Percentiles rank a stretch among this genome's conserved stretches.
phyloP scores from a whole-genome alignment of 345 rosid species.

The Angophora floribunda region DNA sequence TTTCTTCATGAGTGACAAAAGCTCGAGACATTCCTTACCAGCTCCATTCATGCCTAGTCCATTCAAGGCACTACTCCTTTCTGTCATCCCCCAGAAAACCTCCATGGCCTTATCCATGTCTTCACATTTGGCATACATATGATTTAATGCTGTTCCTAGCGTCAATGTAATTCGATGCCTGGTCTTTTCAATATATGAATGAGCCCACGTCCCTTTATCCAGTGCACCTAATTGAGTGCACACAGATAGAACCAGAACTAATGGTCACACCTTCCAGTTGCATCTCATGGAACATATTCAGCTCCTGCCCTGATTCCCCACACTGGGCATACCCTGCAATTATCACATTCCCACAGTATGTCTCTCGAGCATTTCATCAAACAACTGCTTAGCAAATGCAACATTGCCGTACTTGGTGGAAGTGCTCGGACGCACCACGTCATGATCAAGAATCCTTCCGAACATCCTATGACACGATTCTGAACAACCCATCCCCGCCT shows the following conservation, averaged over 20 bases:
- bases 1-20: constrained; percentile 36
- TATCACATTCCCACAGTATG: constrained; percentile 50
- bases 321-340: constrained; percentile 43
- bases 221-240: constrained; percentile 48
- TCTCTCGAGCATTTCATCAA: constrained; percentile 44
- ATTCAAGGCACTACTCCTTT: constrained; percentile 41
- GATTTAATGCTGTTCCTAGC: constrained; percentile 45
- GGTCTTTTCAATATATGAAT: constrained; percentile 37
- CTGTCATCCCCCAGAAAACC: constrained; percentile 40
- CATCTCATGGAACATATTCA: constrained; percentile 42
- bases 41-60: constrained; percentile 49
- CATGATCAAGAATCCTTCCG: constrained; percentile 19
- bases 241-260: constrained; percentile 46
- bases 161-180: constrained; percentile 28
- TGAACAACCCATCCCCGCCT: constrained; percentile 33
- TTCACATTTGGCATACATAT: constrained; percentile 58
- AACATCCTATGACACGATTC: constrained; percentile 31
- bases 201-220: constrained; percentile 64
- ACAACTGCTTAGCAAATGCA: constrained; percentile 27
- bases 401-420: constrained; percentile 55
- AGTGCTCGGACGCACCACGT: constrained; percentile 47
- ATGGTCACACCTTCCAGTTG: constrained; percentile 45
- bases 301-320: constrained; percentile 34
- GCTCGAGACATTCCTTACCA: constrained; percentile 36
- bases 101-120: constrained; percentile 44